These are phyloP conservation scores for Ceratobasidium sp. DNA, from an alignment of 1,284 basidiomycete species.

Conservation along the genomic window DNA sequence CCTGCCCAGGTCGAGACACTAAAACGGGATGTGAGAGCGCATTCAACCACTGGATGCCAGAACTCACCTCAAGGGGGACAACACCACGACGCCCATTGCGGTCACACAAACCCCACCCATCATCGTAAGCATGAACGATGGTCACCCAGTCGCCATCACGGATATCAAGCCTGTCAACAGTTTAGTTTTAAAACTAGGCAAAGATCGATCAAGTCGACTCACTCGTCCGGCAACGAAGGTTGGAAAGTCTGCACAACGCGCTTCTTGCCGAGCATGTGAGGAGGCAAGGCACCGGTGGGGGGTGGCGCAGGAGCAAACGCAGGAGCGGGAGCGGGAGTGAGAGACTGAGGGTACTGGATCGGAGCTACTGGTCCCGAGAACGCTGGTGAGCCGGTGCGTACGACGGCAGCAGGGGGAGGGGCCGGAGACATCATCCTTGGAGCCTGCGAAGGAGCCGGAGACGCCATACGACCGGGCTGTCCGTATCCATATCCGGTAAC, in stretches of 20 bases:
- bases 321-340: slow-evolving; percentile 1
- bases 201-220: slow-evolving; percentile 1
- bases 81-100: slow-evolving; percentile 40
- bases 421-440: slow-evolving; percentile 33
- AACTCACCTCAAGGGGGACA: slow-evolving; percentile 35
- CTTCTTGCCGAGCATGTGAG: slow-evolving; percentile 24
- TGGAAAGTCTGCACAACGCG: slow-evolving; percentile 42
- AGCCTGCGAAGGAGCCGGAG: slow-evolving; percentile 19
- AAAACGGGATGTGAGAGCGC: background rate
- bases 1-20: slow-evolving; percentile 40
- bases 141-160: slow-evolving; percentile 42
- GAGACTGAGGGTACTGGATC: slow-evolving; percentile 1
- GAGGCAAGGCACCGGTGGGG: slow-evolving; percentile 3
- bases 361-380: background rate
- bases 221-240: slow-evolving; percentile 41
- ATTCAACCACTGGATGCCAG: background rate
- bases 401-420: slow-evolving; percentile 7
- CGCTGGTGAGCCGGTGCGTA: slow-evolving; percentile 7
- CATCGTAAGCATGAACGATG: slow-evolving; percentile 40
- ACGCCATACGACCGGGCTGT: slow-evolving; percentile 11
- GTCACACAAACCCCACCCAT: slow-evolving; percentile 42
- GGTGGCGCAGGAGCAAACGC: background rate
- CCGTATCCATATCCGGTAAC: slow-evolving; percentile 30
- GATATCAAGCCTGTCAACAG: slow-evolving; percentile 16
- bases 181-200: background rate